phyloP scores from a whole-genome alignment of 177 flowering plant species.

The Telopea speciosissima region DNA sequence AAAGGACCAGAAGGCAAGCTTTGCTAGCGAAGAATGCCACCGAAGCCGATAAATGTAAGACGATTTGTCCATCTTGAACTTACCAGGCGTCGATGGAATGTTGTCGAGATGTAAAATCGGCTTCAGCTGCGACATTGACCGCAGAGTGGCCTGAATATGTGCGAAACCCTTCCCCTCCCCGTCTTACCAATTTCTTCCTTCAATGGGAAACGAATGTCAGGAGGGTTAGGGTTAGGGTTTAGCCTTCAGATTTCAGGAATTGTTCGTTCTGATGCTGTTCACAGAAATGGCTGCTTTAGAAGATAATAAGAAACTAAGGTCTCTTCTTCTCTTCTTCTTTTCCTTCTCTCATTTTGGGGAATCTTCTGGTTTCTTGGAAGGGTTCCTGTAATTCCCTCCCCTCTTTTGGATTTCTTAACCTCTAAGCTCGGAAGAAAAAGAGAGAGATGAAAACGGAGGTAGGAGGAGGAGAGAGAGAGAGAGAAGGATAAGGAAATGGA shows the following conservation, averaged over 20 bases:
- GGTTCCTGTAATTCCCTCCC: constrained; percentile 4
- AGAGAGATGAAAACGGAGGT: constrained; percentile 8
- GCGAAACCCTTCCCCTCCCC: not conserved
- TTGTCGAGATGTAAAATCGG: constrained; percentile 52
- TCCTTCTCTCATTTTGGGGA: constrained; percentile 9
- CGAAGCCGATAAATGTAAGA: constrained; percentile 32
- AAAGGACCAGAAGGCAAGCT: constrained; percentile 30
- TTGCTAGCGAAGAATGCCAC: constrained; percentile 27
- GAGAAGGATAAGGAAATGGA: not conserved
- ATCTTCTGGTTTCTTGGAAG: constrained; percentile 30
- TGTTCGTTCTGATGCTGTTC: too few species aligned
- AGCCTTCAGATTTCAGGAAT: too few species aligned
- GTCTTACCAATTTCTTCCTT: not conserved
- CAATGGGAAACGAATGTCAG: not conserved
- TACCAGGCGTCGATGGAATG: constrained; percentile 51
- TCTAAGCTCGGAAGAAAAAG: not conserved
- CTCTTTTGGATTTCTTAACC: constrained; percentile 2
- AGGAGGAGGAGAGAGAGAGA: not conserved
- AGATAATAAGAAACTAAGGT: not conserved
- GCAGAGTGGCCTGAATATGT: too few species aligned
- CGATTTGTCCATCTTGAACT: constrained; percentile 51
- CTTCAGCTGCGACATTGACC: constrained; percentile 46
- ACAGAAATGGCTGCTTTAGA: not conserved
- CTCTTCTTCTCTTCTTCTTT: not conserved
- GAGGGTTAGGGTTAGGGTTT: constrained; percentile 18